A percentile compares a stretch with the other conserved stretches of the same genome.
These are phyloP conservation scores for Colletotrichum abscissum DNA, from an alignment of 2,329 filamentous ascomycete genomes.

Conservation along the genomic window DNA sequence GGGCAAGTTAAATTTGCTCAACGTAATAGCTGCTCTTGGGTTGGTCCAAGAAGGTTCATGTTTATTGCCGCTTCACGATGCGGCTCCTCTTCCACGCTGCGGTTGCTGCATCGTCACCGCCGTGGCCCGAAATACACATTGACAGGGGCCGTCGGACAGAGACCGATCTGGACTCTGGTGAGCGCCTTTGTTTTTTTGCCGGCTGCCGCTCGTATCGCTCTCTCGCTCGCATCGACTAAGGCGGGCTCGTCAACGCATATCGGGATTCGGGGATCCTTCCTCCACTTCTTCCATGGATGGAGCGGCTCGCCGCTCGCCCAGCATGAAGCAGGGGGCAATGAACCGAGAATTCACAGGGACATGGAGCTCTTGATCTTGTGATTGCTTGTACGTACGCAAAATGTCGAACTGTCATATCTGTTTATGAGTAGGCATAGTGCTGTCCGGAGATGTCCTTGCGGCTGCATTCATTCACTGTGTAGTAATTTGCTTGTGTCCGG, in stretches of 20 bases:
- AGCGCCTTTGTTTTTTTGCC: not conserved
- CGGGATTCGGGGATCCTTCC: constrained; percentile 30
- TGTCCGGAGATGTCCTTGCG: not conserved
- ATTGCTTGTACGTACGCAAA: constrained; percentile 6
- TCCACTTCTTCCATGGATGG: constrained; percentile 25
- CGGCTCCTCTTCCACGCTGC: not conserved
- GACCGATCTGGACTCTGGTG: constrained; percentile 32
- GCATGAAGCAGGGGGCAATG: constrained; percentile 1
- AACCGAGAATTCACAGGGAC: not conserved
- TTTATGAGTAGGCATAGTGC: not conserved
- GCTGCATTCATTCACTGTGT: not conserved
- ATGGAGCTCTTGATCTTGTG: constrained; percentile 5
- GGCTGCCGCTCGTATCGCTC: constrained; percentile 34
- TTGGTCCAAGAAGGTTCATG: not conserved
- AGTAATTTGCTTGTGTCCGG: not conserved
- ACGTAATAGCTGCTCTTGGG: constrained; percentile 20
- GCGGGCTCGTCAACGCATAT: constrained; percentile 13
- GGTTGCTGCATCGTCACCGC: constrained; percentile 27
- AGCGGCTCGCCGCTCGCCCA: not conserved
- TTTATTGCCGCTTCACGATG: not conserved
- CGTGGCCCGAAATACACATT: constrained; percentile 4
- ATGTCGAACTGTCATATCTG: not conserved
- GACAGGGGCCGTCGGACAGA: constrained; percentile 21
- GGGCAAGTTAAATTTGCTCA: not conserved
- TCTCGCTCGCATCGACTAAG: constrained; percentile 11